Evolutionary conservation across 176 grass and related monocot species (phyloP).

Genomic region (Hyparrhenia diplandra): DNA sequence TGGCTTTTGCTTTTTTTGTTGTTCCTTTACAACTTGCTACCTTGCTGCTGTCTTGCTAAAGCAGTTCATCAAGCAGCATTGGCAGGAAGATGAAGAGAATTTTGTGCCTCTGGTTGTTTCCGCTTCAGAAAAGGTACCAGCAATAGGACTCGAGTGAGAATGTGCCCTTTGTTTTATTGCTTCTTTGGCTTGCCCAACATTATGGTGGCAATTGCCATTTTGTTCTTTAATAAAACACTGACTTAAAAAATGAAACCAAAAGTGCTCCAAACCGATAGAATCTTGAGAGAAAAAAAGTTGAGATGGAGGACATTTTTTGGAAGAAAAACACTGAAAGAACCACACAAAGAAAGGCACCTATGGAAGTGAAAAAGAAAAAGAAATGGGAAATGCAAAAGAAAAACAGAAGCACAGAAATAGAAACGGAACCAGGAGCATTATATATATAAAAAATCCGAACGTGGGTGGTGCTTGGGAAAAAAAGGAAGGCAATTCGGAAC

Average conservation of each 20-base stretch:
- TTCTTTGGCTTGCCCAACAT: neutral
- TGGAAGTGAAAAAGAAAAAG: too few species aligned
- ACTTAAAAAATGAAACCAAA: neutral
- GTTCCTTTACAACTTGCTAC: slow-evolving; percentile 58
- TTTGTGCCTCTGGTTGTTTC: slow-evolving; percentile 84
- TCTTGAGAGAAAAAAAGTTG: too few species aligned
- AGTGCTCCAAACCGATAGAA: too few species aligned
- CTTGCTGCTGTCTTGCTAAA: slow-evolving; percentile 92
- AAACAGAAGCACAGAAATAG: too few species aligned
- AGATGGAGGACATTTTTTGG: too few species aligned
- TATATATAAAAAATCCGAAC: too few species aligned
- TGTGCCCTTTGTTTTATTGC: neutral
- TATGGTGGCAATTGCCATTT: neutral
- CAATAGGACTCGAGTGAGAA: neutral
- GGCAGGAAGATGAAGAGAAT: slow-evolving; percentile 90
- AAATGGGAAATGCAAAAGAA: too few species aligned
- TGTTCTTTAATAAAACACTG: neutral
- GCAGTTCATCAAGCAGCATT: slow-evolving; percentile 96
- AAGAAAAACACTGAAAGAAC: too few species aligned
- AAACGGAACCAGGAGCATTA: too few species aligned
- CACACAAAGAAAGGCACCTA: too few species aligned
- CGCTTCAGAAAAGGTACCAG: slow-evolving; percentile 68
- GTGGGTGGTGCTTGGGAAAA: too few species aligned
- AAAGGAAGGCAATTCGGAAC: too few species aligned
- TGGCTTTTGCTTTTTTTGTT: slow-evolving; percentile 18